Base-by-base conservation (phyloP, 805 yeast genomes). In the Yarrowia keelungensis region DNA sequence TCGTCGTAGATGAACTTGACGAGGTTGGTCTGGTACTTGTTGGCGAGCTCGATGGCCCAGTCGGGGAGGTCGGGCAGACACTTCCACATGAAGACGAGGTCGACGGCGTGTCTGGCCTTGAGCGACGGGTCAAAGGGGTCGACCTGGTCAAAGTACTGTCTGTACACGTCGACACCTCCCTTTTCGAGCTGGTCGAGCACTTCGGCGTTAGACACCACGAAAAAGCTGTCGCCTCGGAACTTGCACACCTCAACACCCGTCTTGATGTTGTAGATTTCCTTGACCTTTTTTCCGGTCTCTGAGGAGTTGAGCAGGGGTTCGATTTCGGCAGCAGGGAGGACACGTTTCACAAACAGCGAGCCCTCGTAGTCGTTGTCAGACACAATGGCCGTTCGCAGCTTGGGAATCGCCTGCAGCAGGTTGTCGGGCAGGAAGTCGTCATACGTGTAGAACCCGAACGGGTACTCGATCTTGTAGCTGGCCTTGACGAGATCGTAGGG, bases 91-190 rank as follows among this genome's bases (percentile, higher is more conserved):
- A 74, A 77, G 32, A 77, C 70, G 9, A 77, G 75, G 66, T 77
- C 80, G 8, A 77, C 80, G 72, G 76, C 77, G 58, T 77, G 80
- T 65, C 75, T 74, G 42, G 76, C 76, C 26, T 76, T 78, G 16
- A 73, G 62, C 2, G 69, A 36, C 0, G 75, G 72, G 16, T 68
- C 69, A 35, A 71, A 70, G 4, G 80, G 79, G 54, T 77, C 78
- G 9, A 71, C 68, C 19, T 74, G 75, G 62, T 77, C 80, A 62
- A 77, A 76, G 14, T 73, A 69, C 67, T 74, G 76, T 16, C 77
- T 70, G 59, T 69, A 74, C 5, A 76, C 76, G 35, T 58, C 69
- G 32, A 71, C 54, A 1, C 62, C 67, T 4, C 65, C 69, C 39
- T 32, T 54, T 9, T 59, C 51, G 2, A 59, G 43, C 26, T 59